These are phyloP conservation scores for Lepidium aucheri DNA, from an alignment of 345 rosid species.

Conservation along the genomic window DNA sequence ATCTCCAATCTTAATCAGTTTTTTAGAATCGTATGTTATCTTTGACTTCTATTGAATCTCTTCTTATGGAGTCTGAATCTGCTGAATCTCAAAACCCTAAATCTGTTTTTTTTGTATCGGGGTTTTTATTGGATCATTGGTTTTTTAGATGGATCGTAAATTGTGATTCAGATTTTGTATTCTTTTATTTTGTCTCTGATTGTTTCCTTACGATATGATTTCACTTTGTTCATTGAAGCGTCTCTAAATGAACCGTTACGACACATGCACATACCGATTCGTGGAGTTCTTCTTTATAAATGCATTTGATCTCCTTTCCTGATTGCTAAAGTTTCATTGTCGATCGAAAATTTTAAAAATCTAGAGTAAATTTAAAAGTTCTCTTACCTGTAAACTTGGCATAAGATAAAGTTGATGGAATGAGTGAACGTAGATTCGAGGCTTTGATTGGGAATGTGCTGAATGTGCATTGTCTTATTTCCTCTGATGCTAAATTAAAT, in stretches of 20 bases:
- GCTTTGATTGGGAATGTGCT: background rate
- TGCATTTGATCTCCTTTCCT: background rate
- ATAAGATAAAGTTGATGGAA: background rate
- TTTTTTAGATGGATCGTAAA: constrained; percentile 1
- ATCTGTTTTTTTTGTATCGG: background rate
- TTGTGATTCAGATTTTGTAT: constrained; percentile 4
- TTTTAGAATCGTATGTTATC: constrained; percentile 15
- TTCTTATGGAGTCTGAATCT: background rate
- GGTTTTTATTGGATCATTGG: constrained; percentile 12
- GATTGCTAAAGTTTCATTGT: background rate
- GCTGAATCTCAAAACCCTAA: constrained; percentile 29
- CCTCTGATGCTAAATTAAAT: background rate
- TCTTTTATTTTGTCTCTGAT: background rate
- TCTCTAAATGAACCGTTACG: background rate
- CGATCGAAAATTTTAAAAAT: constrained; percentile 14
- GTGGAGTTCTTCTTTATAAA: background rate
- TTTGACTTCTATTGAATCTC: background rate
- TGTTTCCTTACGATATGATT: background rate
- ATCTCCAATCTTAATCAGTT: constrained; percentile 4
- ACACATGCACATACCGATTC: constrained; percentile 15
- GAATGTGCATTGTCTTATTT: background rate
- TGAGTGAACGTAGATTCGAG: background rate
- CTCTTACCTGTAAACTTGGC: background rate
- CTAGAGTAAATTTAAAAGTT: background rate
- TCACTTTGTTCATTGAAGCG: constrained; percentile 5